Evolutionary conservation across 164 flowering plant species (phyloP).

Genomic region (Brasenia schreberi): DNA sequence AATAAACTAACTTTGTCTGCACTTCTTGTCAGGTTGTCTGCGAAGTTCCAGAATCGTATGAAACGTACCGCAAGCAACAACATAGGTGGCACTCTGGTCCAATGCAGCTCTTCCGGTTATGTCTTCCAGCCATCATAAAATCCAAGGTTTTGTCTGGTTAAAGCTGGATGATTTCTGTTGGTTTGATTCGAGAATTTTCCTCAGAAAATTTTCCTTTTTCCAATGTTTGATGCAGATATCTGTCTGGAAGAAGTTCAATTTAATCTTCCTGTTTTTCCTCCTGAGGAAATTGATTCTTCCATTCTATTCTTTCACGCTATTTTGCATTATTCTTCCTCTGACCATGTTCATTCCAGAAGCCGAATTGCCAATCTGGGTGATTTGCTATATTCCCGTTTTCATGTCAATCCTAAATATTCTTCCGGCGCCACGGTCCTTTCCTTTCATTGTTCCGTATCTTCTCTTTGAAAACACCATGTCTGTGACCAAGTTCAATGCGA

Average conservation of each 20-base stretch:
- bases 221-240: constrained; percentile 50
- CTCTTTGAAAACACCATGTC: constrained; percentile 92
- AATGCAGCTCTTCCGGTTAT: constrained; percentile 89
- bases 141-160: constrained; percentile 45
- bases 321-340: constrained; percentile 91
- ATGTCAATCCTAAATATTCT: constrained; percentile 94
- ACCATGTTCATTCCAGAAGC: constrained; percentile 98
- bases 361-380: constrained; percentile 86
- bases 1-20: not conserved
- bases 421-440: constrained; percentile 86
- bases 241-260: constrained; percentile 71
- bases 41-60: constrained; percentile 93
- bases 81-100: constrained; percentile 99
- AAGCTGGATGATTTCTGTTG: not conserved
- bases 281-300: constrained; percentile 83
- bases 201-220: not conserved
- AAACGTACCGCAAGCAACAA: constrained; percentile 92
- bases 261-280: constrained; percentile 84
- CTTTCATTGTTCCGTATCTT: constrained; percentile 82
- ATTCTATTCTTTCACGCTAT: constrained; percentile 90
- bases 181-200: not conserved
- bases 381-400: constrained; percentile 83
- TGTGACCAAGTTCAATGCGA: constrained; percentile 85
- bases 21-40: constrained; percentile 52
- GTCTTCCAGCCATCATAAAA: constrained; percentile 55